Base-by-base conservation (phyloP, 768 basidiomycete species). In the Galerina sulciceps region DNA sequence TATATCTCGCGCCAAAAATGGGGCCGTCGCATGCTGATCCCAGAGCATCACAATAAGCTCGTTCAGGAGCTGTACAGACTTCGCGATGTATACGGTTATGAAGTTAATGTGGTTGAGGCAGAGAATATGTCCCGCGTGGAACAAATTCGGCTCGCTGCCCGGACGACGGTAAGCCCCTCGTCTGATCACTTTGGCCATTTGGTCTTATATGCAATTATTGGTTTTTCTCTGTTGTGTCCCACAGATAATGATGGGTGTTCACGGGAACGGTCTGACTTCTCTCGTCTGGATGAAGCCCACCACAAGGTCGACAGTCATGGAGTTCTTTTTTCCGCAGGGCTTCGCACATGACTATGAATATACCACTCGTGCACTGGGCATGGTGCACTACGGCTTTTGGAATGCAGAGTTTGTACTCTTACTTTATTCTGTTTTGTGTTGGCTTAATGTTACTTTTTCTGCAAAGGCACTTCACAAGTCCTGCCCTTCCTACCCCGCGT, bases 201-300 rank as follows among this genome's bases (percentile, higher is more conserved):
- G 26, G 26, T 18, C 10, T 22, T 31, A 42, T 59, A 17, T 18
- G 31, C 46, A 52, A 48, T 9, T 22, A 18, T 22, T 47, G 9
- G 55, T 36, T 47, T 36, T 55, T 37, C 26, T 65, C 26, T 8
- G 8, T 31, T 4, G 8, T 31, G 26, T n/a, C 11, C 11, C n/a
- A 15, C 59, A 96, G 94, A 93, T 96, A 66, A 84, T 96, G 88
- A 89, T 96, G 83, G 94, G 94, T 57, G 90, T 96, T 14, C 94
- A 96, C 66, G 94, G 95, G 10, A 96, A 97, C 68, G 95, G 93
- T 34, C 71, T 97, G 38, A 96, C 94, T 0, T 83, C 92, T 26
- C 81, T 96, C 0, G 70, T 97, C 4, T 97, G 94, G 94, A 97
- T 96, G 95, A 88, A 90, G 20, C 90, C 92, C 1, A 85, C 84